A percentile compares a stretch with the other conserved stretches of the same genome.
Evolutionary conservation across 2,329 filamentous ascomycete species (phyloP).

Genomic region (Fusarium nisikadoi): DNA sequence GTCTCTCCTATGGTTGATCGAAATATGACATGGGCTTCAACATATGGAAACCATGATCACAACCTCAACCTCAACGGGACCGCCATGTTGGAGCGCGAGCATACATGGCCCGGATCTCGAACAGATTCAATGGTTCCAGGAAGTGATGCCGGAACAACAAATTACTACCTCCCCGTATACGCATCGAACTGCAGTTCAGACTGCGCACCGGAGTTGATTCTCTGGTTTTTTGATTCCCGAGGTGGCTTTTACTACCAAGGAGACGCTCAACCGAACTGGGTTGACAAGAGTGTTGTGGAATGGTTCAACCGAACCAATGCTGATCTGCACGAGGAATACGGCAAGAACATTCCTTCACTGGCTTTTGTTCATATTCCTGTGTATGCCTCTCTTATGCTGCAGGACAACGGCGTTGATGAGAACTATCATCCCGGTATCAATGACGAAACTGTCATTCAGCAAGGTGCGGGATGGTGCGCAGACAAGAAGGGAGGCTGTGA

Average conservation of each 20-base stretch:
- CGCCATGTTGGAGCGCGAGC: constrained; percentile 39
- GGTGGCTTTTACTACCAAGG: constrained; percentile 63
- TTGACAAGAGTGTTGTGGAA: constrained; percentile 54
- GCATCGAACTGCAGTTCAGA: constrained; percentile 43
- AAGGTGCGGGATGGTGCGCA: constrained; percentile 57
- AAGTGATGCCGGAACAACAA: constrained; percentile 50
- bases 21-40: constrained; percentile 69
- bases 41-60: constrained; percentile 76
- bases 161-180: constrained; percentile 57
- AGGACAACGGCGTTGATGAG: constrained; percentile 48
- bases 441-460: constrained; percentile 55
- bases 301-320: constrained; percentile 56
- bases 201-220: constrained; percentile 55
- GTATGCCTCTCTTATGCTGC: constrained; percentile 43
- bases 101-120: constrained; percentile 36
- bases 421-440: constrained; percentile 59
- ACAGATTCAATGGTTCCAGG: constrained; percentile 39
- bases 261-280: constrained; percentile 54
- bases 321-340: constrained; percentile 43
- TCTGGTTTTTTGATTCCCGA: constrained; percentile 78
- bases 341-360: constrained; percentile 54
- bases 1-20: constrained; percentile 65
- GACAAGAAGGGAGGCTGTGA: constrained; percentile 52
- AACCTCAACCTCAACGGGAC: constrained; percentile 56
- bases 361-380: constrained; percentile 62